phyloP scores from a whole-genome alignment of 257 asterid species.

The Lycium barbarum region DNA sequence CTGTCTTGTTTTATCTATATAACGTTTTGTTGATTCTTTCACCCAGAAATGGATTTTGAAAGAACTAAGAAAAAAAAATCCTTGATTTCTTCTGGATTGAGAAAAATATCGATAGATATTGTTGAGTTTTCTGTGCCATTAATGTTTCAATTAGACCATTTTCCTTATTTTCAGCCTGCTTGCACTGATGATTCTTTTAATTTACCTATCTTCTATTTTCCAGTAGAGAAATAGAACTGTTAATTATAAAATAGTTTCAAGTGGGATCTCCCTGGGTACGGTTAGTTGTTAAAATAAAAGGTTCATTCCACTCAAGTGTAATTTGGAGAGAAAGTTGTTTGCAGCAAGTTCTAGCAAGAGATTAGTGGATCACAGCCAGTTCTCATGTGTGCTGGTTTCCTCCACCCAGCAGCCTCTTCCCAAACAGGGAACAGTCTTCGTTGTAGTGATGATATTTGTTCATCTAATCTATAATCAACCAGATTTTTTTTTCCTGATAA shows the following conservation, averaged over 20 bases:
- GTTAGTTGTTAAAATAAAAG: not conserved
- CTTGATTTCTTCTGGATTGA: constrained; percentile 1
- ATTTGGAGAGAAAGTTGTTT: not conserved
- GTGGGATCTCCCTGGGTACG: not conserved
- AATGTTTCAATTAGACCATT: not conserved
- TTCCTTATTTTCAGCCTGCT: not conserved
- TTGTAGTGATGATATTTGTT: not conserved
- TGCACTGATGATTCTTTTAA: constrained; percentile 18
- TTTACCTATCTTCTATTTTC: not conserved
- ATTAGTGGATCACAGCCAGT: not conserved
- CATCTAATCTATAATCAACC: not conserved
- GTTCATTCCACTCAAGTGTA: not conserved
- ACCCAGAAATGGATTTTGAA: not conserved
- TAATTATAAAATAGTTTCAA: not conserved
- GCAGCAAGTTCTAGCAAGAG: not conserved
- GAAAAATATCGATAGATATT: not conserved
- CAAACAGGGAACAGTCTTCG: not conserved
- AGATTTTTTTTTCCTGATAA: not conserved
- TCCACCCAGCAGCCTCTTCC: not conserved
- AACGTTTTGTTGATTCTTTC: not conserved
- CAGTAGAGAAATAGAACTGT: not conserved
- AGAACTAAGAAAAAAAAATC: not conserved
- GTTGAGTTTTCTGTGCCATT: constrained; percentile 2
- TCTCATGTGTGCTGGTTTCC: not conserved
- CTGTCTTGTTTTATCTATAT: constrained; percentile 27